phyloP scores from a whole-genome alignment of 352 stramenopile species.

The Blastocystis sp. region DNA sequence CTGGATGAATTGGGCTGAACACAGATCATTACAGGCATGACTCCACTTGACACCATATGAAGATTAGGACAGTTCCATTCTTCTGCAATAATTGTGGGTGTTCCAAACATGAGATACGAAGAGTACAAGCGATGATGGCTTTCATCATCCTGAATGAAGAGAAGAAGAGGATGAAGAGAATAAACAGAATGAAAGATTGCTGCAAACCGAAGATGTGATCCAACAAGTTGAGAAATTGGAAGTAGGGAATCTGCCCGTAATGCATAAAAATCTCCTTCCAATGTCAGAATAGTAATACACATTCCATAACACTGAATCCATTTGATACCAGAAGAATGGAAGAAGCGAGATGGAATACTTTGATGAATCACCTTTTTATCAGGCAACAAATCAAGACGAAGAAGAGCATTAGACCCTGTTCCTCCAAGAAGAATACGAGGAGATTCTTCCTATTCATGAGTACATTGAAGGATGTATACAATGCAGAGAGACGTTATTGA shows the following conservation, averaged over 20 bases:
- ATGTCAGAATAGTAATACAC: neutral
- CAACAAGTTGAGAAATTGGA: neutral
- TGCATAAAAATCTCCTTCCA: neutral
- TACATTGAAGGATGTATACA: neutral
- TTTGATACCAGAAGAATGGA: neutral
- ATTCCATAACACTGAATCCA: neutral
- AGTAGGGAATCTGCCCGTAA: neutral
- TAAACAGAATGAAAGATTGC: too few species aligned
- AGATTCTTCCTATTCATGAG: neutral
- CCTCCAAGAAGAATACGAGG: neutral
- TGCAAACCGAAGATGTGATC: too few species aligned
- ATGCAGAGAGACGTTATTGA: neutral
- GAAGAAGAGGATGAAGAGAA: too few species aligned
- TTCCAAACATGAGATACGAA: too few species aligned
- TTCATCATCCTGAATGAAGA: too few species aligned
- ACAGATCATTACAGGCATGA: neutral
- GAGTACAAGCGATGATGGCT: too few species aligned
- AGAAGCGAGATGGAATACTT: neutral
- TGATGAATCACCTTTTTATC: neutral
- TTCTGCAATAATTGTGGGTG: too few species aligned
- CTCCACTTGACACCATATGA: too few species aligned
- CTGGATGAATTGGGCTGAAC: neutral
- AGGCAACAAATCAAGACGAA: neutral
- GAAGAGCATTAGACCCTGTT: neutral
- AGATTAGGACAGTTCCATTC: too few species aligned